Evolutionary conservation across 345 rosid species (phyloP), one percentile per base, ranked within the genome.

Genomic region (Zanthoxylum bungeanum): DNA sequence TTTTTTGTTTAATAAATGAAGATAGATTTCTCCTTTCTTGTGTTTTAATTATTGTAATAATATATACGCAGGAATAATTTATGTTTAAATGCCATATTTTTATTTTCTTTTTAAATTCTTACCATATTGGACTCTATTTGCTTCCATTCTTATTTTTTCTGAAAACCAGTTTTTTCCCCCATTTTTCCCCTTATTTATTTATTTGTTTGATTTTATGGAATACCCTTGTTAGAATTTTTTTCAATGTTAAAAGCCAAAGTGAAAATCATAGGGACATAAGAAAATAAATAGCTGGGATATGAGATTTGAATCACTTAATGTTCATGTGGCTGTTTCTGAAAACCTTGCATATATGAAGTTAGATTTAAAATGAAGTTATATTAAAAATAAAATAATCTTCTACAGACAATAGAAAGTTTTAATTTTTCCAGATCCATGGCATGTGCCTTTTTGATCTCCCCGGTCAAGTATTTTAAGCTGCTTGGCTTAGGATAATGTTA

Each of bases 261-360:
- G 56, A 62, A 70, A 58, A 39, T 12, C n/a, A 16, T 9, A 39
- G 22, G 40, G 19, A 28, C 40, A 30, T 16, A 37, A 36, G 59
- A 50, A 17, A 44, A 40, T 9, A 47, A 44, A 39, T 46, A 31
- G 33, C 60, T 44, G 69, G 30, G 52, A 72, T 56, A 63, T 7
- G 65, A n/a, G 63, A 24, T 21, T 66, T 27, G 27, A 44, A 44
- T 49, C n/a, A n/a, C n/a, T 56, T 55, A 22, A n/a, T n/a, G n/a
- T n/a, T n/a, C n/a, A n/a, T n/a, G n/a, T n/a, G n/a, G n/a, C n/a
- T 49, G 69, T 69, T 31, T 60, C 66, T 71, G 34, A 30, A 60
- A 60, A 36, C 64, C 61, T 37, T 62, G 46, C 60, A 60, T 46
- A 5, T 49, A 1, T 44, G 47, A 58, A 22, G 53, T 47, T 71